These are phyloP conservation scores for Rhododendron molle DNA, from an alignment of 148 eudicot genomes.

Conservation along the genomic window DNA sequence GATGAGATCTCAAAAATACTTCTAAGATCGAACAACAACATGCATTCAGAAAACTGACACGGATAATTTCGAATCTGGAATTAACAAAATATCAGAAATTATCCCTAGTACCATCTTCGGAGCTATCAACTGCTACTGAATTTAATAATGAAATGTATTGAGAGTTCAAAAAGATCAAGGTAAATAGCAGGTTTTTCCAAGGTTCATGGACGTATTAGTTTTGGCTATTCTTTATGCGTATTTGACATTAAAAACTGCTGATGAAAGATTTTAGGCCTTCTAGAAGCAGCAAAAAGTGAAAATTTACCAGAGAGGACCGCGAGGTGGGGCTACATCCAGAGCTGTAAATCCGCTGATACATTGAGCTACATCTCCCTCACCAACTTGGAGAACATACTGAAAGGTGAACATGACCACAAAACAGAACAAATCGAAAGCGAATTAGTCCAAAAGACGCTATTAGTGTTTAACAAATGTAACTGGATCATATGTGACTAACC, in stretches of 20 bases:
- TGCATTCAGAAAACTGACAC: neutral
- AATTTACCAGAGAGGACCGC: slow-evolving; percentile 87
- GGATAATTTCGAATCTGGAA: neutral
- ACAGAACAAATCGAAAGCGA: neutral
- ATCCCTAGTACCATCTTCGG: neutral
- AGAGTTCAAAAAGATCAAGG: neutral
- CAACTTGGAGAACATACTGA: slow-evolving; percentile 85
- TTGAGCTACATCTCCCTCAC: slow-evolving; percentile 66
- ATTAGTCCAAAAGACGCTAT: neutral
- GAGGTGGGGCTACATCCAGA: slow-evolving; percentile 82
- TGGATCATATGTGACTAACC: neutral
- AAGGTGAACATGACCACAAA: slow-evolving; percentile 1
- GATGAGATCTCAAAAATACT: neutral
- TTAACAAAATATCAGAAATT: neutral
- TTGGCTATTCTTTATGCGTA: neutral
- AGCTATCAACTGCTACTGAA: neutral
- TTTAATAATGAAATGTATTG: neutral
- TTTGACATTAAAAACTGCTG: neutral
- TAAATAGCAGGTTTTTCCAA: neutral
- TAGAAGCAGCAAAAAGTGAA: neutral
- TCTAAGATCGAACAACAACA: neutral
- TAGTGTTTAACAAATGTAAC: neutral
- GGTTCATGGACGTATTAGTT: neutral
- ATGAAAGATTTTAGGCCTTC: neutral
- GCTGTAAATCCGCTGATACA: slow-evolving; percentile 91